Evolutionary conservation across 495 filamentous ascomycete species (phyloP), one percentile per base, ranked within the genome.

Genomic region (Tuber borchii): DNA sequence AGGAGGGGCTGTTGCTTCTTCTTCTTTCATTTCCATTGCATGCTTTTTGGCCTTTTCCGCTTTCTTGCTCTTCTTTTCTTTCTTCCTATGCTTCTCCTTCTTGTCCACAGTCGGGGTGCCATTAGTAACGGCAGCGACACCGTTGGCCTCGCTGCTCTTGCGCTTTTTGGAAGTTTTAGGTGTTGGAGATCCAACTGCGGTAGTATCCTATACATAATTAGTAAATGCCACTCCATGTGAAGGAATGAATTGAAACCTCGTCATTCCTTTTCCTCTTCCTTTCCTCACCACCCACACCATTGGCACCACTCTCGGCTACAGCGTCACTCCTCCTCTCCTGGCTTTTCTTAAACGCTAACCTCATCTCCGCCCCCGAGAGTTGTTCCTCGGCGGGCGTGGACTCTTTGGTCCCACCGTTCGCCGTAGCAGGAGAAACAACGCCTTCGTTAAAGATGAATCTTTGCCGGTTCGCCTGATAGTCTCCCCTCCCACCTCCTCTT

Each of bases 221-320:
- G 56, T 16, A 65, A 31, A 26, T 65, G 56, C 12, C 12, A 12
- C 48, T n/a, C 56, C n/a, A 39, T 37, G 39, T 22, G 45, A 37
- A 48, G 69, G 74, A 69, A 74, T 73, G 4, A 75, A 79, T 77
- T 61, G 73, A 70, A 34, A 34, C 39, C 34, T 51, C 73, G 22
- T 79, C 77, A 72, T 73, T 73, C 34, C 78, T 70, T 71, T 77
- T 78, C 39, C 77, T 74, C 46, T 81, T 81, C 78, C 77, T 81
- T 44, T 79, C 75, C 56, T 78, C 42, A 26, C 37, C 40, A 31
- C 31, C 12, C 56, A 65, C 10, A 65, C 56, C n/a, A 31, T 65
- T 31, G 4, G 22, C 22, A 56, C 26, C n/a, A 31, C 31, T 65
- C 56, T 17, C 26, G 26, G n/a, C 56, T 3, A 17, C 56, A 16